These are phyloP conservation scores for Cymodocea nodosa DNA, from an alignment of 116 monocot genomes.

Conservation along the genomic window DNA sequence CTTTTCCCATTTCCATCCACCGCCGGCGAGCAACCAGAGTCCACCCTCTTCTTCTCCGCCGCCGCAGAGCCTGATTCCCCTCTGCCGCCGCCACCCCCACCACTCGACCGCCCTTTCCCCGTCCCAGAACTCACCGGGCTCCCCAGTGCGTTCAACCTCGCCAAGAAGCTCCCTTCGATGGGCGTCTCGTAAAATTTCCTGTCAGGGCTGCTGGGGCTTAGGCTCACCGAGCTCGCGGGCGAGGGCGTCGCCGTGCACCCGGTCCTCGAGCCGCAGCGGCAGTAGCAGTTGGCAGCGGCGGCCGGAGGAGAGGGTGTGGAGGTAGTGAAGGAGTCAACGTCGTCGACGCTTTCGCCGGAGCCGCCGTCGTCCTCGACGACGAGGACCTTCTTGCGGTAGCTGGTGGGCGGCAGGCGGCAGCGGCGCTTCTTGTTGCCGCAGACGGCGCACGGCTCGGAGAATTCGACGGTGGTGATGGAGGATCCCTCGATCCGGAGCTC, in stretches of 20 bases:
- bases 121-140: background rate
- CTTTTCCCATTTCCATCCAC: too few species aligned
- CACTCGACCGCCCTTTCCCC: too few species aligned
- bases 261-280: background rate
- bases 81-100: too few species aligned
- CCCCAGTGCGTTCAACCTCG: background rate
- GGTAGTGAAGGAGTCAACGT: background rate
- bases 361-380: slow-evolving; percentile 7
- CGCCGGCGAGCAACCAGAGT: too few species aligned
- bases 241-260: background rate
- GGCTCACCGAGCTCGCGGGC: background rate
- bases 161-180: background rate
- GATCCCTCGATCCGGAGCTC: slow-evolving; percentile 20
- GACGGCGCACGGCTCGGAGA: slow-evolving; percentile 27
- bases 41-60: too few species aligned
- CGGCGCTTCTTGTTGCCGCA: slow-evolving; percentile 32
- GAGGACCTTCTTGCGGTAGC: slow-evolving; percentile 30
- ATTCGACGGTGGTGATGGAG: slow-evolving; percentile 10
- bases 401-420: slow-evolving; percentile 13
- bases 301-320: background rate
- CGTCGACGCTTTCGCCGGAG: background rate
- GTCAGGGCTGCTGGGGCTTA: background rate
- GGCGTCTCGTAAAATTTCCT: background rate
- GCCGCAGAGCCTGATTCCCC: too few species aligned
- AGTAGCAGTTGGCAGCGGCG: too few species aligned